Evolutionary conservation across 345 rosid species (phyloP), one percentile per base, ranked within the genome.

Genomic region (Kandelia obovata): DNA sequence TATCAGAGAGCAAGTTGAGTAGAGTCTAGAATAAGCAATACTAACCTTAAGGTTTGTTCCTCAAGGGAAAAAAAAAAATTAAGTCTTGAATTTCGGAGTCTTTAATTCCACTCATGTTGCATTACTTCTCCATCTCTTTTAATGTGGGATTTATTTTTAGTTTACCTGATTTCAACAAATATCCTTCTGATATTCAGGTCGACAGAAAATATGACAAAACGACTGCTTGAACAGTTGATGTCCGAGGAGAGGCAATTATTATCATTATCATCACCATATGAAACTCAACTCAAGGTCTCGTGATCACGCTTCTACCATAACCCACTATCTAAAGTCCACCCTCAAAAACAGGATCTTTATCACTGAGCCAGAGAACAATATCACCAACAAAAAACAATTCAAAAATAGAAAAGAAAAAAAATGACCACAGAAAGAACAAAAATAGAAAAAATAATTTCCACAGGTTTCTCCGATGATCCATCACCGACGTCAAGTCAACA

Each of bases 391-490:
- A 34, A 55, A 30, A 37, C 17, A 13, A 15, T 21, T 13, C 32
- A 32, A 43, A 43, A 13, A 43, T 43, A 43, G 49, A 13, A 13
- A 43, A 43, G 49, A 17, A 53, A 19, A 19, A 3, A 34, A 67
- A 30, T 6, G 59, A 56, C 15, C 34, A 25, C 25, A 9, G 1
- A 56, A 56, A 56, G 16, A 56, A 25, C 59, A 25, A 56, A 23
- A 56, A 25, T 9, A 20, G 31, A 1, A 16, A 47, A 53, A 67
- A 30, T 21, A 9, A 1, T 9, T 35, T 4, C 20, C 53, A 8
- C 34, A 34, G 32, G 55, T 66, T 46, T 59, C 31, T 69, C 25
- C 23, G 31, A 69, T 27, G 31, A 62, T 35, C 58, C 58, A 59
- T 20, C 11, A 60, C 15, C 59, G 43, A 56, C 28, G 23, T 25